phyloP scores from a whole-genome alignment of 2,329 filamentous ascomycete species.

The Ophiognomonia clavigignenti-juglandacearum region DNA sequence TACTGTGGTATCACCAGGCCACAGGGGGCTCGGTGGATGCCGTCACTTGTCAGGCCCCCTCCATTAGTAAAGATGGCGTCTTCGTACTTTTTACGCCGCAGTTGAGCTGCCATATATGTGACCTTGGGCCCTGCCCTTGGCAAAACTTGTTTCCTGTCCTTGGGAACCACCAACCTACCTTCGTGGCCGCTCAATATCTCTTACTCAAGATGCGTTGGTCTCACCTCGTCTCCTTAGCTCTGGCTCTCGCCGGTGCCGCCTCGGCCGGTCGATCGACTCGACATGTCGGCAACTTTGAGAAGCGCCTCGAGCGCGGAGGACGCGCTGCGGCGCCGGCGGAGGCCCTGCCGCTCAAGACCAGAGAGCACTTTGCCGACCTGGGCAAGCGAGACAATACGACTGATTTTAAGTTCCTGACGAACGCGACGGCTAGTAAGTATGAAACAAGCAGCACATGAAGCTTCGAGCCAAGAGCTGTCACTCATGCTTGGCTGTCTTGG shows the following conservation, averaged over 20 bases:
- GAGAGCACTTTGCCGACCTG: conserved; percentile 3
- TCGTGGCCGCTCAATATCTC: neutral
- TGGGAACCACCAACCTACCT: neutral
- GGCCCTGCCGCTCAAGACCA: neutral
- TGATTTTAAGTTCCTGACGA: conserved; percentile 13
- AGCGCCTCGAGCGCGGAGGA: conserved; percentile 6
- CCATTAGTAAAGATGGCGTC: too few relatives aligned
- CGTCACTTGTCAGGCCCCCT: too few relatives aligned
- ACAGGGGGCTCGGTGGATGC: too few relatives aligned
- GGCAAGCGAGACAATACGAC: conserved; percentile 12
- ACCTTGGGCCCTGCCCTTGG: too few relatives aligned
- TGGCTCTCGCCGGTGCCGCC: conserved; percentile 9
- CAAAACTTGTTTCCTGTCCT: neutral
- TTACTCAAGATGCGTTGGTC: conserved; percentile 8
- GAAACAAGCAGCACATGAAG: too few relatives aligned
- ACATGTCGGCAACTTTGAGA: conserved; percentile 14
- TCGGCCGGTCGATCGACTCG: conserved; percentile 9
- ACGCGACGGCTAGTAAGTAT: conserved; percentile 13
- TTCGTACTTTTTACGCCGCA: too few relatives aligned
- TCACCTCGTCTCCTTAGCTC: conserved; percentile 5
- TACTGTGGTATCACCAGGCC: too few relatives aligned
- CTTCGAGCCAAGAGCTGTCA: conserved; percentile 64
- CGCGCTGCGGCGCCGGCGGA: neutral
- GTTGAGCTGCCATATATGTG: too few relatives aligned
- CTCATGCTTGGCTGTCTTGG: conserved; percentile 58